phyloP scores from a whole-genome alignment of 192 early-diverging fungal genomes.

The Rhizoclosmatium globosum region DNA sequence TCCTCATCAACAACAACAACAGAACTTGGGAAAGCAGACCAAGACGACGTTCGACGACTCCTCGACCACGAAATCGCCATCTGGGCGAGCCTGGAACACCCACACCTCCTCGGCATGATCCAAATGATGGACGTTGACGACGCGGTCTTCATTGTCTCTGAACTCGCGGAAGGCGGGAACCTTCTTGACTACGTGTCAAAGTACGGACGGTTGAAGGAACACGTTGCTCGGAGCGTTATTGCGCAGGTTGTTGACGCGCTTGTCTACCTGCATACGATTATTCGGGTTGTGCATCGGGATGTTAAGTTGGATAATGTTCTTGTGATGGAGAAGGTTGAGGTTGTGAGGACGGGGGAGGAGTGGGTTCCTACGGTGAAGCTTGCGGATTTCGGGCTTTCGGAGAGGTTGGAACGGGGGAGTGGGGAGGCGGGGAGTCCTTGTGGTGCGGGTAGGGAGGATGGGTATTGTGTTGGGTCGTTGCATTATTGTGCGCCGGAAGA shows the following conservation, averaged over 20 bases:
- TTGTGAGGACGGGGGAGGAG: conserved; percentile 9
- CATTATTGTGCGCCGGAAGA: conserved; percentile 81
- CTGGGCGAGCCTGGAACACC: conserved; percentile 73
- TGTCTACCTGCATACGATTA: conserved; percentile 78
- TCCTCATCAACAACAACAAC: neutral
- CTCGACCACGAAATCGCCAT: conserved; percentile 75
- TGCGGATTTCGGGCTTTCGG: conserved; percentile 87
- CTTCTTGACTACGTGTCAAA: conserved; percentile 66
- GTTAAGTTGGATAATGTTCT: conserved; percentile 94
- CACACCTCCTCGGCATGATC: conserved; percentile 68
- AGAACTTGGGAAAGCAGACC: neutral
- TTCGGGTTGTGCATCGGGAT: conserved; percentile 84
- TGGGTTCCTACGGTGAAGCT: conserved; percentile 69
- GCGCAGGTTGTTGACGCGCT: conserved; percentile 78
- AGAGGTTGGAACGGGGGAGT: too few relatives aligned
- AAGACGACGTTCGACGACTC: conserved; percentile 47
- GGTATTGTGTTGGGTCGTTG: conserved; percentile 61
- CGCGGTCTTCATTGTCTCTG: conserved; percentile 76
- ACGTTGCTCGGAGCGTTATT: conserved; percentile 66
- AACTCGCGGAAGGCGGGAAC: conserved; percentile 69
- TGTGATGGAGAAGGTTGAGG: conserved; percentile 32
- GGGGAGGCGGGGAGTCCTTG: too few relatives aligned
- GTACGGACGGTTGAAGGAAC: conserved; percentile 57
- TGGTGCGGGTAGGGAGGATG: too few relatives aligned
- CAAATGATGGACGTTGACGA: conserved; percentile 75